These are phyloP conservation scores for Rhizopogon salebrosus DNA, from an alignment of 768 basidiomycete genomes.

Conservation along the genomic window DNA sequence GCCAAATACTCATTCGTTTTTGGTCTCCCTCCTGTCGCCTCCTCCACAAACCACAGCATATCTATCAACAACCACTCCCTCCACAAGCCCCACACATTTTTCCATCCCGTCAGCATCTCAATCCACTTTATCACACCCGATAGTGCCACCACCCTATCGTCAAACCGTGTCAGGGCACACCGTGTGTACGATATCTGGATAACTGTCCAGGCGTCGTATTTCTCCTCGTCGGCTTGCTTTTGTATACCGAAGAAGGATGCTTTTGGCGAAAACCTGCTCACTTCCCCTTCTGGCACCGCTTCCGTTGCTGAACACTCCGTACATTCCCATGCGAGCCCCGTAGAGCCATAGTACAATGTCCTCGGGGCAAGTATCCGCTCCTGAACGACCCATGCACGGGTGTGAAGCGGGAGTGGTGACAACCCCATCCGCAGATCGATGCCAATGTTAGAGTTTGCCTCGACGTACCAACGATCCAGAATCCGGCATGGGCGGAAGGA, in stretches of 20 bases:
- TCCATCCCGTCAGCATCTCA: slow-evolving; percentile 1
- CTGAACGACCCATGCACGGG: slow-evolving; percentile 1
- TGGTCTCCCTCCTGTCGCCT: background rate
- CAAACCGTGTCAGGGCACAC: background rate
- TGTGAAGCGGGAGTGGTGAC: background rate
- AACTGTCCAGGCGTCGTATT: background rate
- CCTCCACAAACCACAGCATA: slow-evolving; percentile 1
- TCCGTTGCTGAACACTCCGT: background rate
- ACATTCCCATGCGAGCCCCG: slow-evolving; percentile 2
- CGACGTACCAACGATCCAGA: background rate
- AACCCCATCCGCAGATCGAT: background rate
- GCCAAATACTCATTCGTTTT: background rate
- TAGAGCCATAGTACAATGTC: slow-evolving; percentile 1
- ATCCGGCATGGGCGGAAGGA: background rate
- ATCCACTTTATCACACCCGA: slow-evolving; percentile 1
- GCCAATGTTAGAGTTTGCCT: background rate
- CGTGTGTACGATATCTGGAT: background rate
- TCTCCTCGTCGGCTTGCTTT: background rate
- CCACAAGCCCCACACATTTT: slow-evolving; percentile 1
- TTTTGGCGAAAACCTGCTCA: slow-evolving; percentile 1
- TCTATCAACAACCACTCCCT: background rate
- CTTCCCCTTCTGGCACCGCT: background rate
- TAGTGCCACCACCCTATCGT: background rate
- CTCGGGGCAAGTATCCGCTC: slow-evolving; percentile 1
- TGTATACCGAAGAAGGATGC: slow-evolving; percentile 2